Base-by-base conservation (phyloP, 2,329 filamentous ascomycete species). In the Colletotrichum trifolii region DNA sequence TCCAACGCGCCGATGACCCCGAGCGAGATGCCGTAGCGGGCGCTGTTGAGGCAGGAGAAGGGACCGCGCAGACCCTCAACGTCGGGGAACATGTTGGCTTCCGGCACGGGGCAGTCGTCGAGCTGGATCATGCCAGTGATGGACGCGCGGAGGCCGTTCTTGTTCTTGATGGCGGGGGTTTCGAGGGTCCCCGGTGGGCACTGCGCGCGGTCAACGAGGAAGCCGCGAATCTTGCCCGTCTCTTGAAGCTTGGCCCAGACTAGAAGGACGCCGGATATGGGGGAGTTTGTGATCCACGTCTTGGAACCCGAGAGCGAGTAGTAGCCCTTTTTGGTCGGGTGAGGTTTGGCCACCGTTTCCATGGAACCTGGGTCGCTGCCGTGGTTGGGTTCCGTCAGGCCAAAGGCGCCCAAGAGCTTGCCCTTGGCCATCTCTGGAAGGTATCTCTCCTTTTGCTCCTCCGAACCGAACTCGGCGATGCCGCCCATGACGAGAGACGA, bases 71-170 rank as follows among this genome's bases (percentile, higher is more conserved):
- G 83, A 6, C 96, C 96, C 76, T 97, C 92, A 6, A 97, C 87
- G 1, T 92, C 87, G 1, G 94, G 94, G 73, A 99, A 94, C 94
- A 99, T 97, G 81, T 97, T 97, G 71, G 88, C 92, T 70, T 90
- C 89, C 0, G 94, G 90, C 0, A 99, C 93, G 1, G 96, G 95
- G 70, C 92, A 94, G 68, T 91, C 89, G 69, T 97, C 95, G 74
- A 99, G 86, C 71, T 97, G 94, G 70, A 99, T 97, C 96, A 98
- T 98, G 62, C 96, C 96, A 1, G 96, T 99, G 68, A 97, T 91
- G 11, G 93, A 97, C 11, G 96, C 96, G 64, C 96, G 87, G 38
- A 99, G 87, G 2, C 94, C 96, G 67, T 92, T 97, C 86, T 99
- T 99, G 82, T 98, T 88, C 83, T 96, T 96, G 77, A 99, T 91